Evolutionary conservation across 306 rosid species (phyloP), one percentile per base, ranked within the genome.

Genomic region (Carpinus viminea): DNA sequence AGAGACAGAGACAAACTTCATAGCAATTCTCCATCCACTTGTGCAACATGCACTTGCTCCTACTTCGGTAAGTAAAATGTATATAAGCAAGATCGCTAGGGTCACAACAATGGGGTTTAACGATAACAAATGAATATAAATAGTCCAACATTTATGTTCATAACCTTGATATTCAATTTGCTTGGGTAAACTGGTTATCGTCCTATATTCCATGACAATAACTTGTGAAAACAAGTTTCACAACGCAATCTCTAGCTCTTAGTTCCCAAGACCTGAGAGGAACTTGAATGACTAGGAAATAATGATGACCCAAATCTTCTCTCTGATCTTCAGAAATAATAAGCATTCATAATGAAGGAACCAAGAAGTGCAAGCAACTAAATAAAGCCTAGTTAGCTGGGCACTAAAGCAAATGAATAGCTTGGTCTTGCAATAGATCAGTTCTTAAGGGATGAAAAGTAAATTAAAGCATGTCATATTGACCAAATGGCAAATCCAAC

Each of bases 401-500:
- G 53, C 54, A 8, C 26, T 38, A 20, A 38, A 66, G 79, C 72
- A 76, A 64, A 66, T 66, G 3, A 36, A 52, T 68, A 64, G 70
- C 48, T 76, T 76, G 12, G 11, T 15, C 72, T 26, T 76, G 50
- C 18, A 76, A 21, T 38, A 65, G 28, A 53, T 47, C 16, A 8
- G 10, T 54, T 52, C n/a, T 36, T 34, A 65, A 12, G 12, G 24
- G 8, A 76, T 24, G 41, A 64, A 17, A 76, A 26, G 17, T 13
- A 64, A n/a, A 50, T 31, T 38, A 51, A 62, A 16, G n/a, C 3
- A 12, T 76, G 50, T 57, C 51, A 57, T 8, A 20, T n/a, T 34
- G 12, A 21, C 47, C 70, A 52, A 18, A 41, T 53, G 9, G 57
- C 34, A 11, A 38, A 24, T 70, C 51, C 46, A 45, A 20, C 8